Evolutionary conservation across 441 rosid species (phyloP), one percentile per base, ranked within the genome.

Genomic region (Populus hybrid): DNA sequence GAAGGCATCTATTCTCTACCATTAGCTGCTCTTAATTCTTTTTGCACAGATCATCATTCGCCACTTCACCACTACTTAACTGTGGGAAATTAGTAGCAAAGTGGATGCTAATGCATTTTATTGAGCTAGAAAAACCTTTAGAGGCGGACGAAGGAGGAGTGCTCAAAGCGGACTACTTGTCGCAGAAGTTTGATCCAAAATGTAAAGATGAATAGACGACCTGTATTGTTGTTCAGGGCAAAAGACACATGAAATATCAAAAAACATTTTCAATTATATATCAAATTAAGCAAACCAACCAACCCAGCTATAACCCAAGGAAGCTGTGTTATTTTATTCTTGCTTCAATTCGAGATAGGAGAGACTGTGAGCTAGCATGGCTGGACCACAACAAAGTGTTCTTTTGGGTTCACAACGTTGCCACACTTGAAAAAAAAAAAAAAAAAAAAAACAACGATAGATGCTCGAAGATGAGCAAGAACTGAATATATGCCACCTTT

Each of bases 1-100:
- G 64, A 76, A 72, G 71, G 76, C 76, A 72, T 72, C 36, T 76
- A 72, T 80, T 80, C 82, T 35, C 66, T 75, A 71, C 65, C 69
- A 71, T 67, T 26, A 71, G 11, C 68, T 42, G 38, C 7, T 35
- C 38, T 35, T 35, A 35, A 35, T 5, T 35, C 38, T 35, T 35
- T 35, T 35, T 35, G 38, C 8, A 35, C 38, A 35, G 8, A 35
- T 35, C 38, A 35, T 35, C 8, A 35, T 35, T 5, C 6, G 38
- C 38, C 38, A 35, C 38, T 7, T 35, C 38, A 35, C 9, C 38
- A 7, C 9, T 35, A 35, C 38, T 7, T 35, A 35, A 35, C 38
- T 35, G 7, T 35, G 38, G 8, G 6, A 35, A 35, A 35, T 35
- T 35, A 35, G 38, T 1, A 50, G 57, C 19, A 1, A 50, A 50